Evolutionary conservation across 2,329 filamentous ascomycete species (phyloP).

Genomic region (Fusarium cicatricum): DNA sequence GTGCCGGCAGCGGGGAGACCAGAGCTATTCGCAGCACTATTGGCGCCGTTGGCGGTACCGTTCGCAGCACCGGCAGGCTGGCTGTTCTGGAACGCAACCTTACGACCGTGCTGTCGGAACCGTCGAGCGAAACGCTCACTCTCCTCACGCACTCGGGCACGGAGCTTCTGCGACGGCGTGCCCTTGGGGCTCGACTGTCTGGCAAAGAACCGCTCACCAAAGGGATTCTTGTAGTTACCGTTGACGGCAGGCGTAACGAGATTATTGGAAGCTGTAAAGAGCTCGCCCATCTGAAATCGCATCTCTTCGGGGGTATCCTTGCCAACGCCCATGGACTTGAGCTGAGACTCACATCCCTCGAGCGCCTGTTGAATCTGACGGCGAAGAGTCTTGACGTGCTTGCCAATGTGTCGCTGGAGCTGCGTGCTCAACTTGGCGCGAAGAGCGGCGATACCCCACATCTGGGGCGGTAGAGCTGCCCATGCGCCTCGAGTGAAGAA

Average conservation of each 20-base stretch:
- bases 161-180: slow-evolving; percentile 60
- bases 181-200: slow-evolving; percentile 58
- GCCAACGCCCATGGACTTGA: slow-evolving; percentile 59
- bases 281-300: slow-evolving; percentile 61
- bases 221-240: slow-evolving; percentile 64
- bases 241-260: slow-evolving; percentile 63
- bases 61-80: slow-evolving; percentile 32
- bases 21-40: slow-evolving; percentile 16
- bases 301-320: slow-evolving; percentile 63
- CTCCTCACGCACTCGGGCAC: slow-evolving; percentile 60
- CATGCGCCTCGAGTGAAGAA: slow-evolving; percentile 61
- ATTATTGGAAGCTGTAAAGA: slow-evolving; percentile 61
- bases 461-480: slow-evolving; percentile 55
- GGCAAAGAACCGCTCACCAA: slow-evolving; percentile 60
- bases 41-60: slow-evolving; percentile 16
- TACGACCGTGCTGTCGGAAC: slow-evolving; percentile 60
- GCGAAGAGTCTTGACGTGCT: slow-evolving; percentile 59
- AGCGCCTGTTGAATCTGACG: slow-evolving; percentile 60
- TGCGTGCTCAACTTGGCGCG: slow-evolving; percentile 59
- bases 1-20: slow-evolving; percentile 43
- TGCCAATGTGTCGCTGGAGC: slow-evolving; percentile 61
- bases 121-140: slow-evolving; percentile 58
- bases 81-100: slow-evolving; percentile 52
- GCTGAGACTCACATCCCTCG: slow-evolving; percentile 58
- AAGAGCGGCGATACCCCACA: slow-evolving; percentile 57